Evolutionary conservation across 1,284 basidiomycete species (phyloP).

Genomic region (Ceratobasidium sp.): DNA sequence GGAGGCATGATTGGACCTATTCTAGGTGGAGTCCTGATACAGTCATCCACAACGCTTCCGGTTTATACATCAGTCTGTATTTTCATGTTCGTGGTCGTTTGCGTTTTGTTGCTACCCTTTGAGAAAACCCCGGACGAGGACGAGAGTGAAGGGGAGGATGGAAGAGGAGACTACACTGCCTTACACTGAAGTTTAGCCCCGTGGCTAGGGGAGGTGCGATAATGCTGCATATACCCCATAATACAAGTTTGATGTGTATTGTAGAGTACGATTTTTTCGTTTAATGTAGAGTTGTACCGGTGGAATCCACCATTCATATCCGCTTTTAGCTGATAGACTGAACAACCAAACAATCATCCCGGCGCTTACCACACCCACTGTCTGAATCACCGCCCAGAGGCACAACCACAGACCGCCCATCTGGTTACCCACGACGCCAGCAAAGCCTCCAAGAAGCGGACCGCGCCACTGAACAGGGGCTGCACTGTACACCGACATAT

Average conservation of each 20-base stretch:
- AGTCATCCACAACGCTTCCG: constrained; percentile 66
- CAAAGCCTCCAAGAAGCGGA: no score
- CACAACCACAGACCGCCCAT: no score
- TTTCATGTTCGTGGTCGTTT: constrained; percentile 71
- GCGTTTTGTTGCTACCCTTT: constrained; percentile 65
- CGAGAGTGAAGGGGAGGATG: constrained; percentile 9
- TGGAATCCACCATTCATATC: no score
- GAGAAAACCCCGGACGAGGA: constrained; percentile 45
- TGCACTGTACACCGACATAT: no score
- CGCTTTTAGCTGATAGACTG: no score
- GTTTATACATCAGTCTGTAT: constrained; percentile 78
- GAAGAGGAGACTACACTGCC: constrained; percentile 14
- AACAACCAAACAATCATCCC: no score
- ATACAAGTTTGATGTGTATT: not conserved
- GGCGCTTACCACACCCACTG: no score
- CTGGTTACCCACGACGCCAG: no score
- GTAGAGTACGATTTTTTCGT: constrained; percentile 8
- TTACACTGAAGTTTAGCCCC: constrained; percentile 14
- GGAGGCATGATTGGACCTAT: constrained; percentile 92
- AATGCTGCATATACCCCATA: not conserved
- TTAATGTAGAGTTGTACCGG: not conserved
- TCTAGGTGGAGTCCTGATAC: constrained; percentile 78
- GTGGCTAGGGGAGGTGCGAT: not conserved
- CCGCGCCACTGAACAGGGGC: no score
- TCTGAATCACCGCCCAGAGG: no score